These are phyloP conservation scores for Paramecium tetraurelia DNA, from an alignment of 73 alveolate genomes.

Conservation along the genomic window DNA sequence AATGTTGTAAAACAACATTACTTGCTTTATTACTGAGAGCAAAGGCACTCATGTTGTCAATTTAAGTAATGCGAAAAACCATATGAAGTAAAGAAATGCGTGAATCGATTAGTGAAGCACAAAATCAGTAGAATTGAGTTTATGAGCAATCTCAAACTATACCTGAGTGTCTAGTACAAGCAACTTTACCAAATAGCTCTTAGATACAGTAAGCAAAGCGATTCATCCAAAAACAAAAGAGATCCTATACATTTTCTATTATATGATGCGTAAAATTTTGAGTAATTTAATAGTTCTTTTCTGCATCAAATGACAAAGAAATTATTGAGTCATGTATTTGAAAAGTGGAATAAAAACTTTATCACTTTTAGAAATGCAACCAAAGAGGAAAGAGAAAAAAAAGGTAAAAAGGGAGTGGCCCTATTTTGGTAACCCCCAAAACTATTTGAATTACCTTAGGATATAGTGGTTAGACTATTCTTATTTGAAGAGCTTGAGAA, in stretches of 20 bases:
- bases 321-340: not conserved
- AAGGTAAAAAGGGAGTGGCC: not conserved
- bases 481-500: conserved; percentile 33
- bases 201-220: not conserved
- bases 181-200: not conserved
- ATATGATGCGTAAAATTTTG: conserved; percentile 1
- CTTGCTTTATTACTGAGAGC: conserved; percentile 8
- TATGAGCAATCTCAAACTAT: conserved; percentile 16
- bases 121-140: conserved; percentile 22
- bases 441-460: conserved; percentile 20
- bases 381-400: not conserved
- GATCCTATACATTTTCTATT: conserved; percentile 40
- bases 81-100: conserved; percentile 23
- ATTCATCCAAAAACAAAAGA: not conserved
- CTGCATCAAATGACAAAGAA: conserved; percentile 38
- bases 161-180: not conserved
- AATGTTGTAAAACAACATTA: not conserved
- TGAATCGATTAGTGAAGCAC: conserved; percentile 44
- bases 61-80: conserved; percentile 12
- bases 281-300: not conserved
- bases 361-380: not conserved
- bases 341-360: conserved; percentile 8
- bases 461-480: not conserved
- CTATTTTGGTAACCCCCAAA: conserved; percentile 46
- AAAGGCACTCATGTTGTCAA: conserved; percentile 47